Evolutionary conservation across 495 filamentous ascomycete species (phyloP), one percentile per base, ranked within the genome.

Genomic region (Podospora sp.): DNA sequence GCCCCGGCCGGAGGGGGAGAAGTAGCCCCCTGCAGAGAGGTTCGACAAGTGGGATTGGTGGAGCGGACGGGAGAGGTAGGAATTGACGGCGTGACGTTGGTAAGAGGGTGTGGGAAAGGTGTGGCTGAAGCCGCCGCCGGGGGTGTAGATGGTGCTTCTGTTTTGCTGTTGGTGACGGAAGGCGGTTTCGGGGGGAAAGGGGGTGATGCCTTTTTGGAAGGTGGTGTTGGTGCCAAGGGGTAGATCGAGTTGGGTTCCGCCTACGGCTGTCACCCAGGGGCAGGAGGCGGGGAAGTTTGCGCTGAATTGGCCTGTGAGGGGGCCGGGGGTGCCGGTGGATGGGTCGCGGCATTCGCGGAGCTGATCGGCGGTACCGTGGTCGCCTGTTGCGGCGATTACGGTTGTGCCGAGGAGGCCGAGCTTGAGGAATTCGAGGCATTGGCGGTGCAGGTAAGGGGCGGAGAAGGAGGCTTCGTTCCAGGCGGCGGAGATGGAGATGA

Each of bases 401-500:
- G 84, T 83, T 12, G 84, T 81, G 16, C 87, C 87, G 69, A 82
- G 82, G 29, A 89, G 77, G 24, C 83, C 84, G 27, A 90, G 83
- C 77, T 90, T 90, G 81, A 89, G 83, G 73, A 78, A 73, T 76
- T 74, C 71, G 59, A 63, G 65, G 60, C 73, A 77, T 57, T 75
- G 75, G n/a, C 73, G 69, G 65, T 66, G 63, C 55, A 67, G 61
- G 51, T 72, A 75, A 6, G 25, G 36, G 20, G 62, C 46, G 1
- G 71, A 63, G 50, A 73, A 66, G 52, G 68, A 60, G n/a, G 65
- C 65, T 63, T 78, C 76, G 50, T 9, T 9, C 53, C 53, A 57
- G 21, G 26, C 53, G 53, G 11, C 25, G 0, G 53, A 25, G 18
- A 57, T 57, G 53, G 24, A 16, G 53, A 57, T 24, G 24, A 57